A percentile compares a stretch with the other conserved stretches of the same genome.
Evolutionary conservation across 1,284 basidiomycete genomes (phyloP).

Genomic region (Ustilago trichophora): DNA sequence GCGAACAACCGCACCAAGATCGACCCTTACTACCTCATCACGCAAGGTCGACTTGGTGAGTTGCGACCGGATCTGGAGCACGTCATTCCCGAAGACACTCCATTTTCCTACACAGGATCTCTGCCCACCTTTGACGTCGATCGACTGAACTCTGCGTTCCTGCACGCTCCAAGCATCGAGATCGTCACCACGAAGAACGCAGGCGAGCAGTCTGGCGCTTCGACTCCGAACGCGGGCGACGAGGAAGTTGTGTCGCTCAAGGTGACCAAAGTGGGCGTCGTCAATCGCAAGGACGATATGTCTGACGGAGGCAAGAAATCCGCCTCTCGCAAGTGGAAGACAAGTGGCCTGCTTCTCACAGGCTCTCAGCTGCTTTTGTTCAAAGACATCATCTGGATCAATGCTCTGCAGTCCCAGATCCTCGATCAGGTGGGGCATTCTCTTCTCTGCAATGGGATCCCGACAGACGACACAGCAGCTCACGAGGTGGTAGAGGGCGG

Average conservation of each 20-base stretch:
- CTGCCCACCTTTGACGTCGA: conserved; percentile 35
- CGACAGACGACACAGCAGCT: conserved; percentile 4
- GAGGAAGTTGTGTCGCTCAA: conserved; percentile 71
- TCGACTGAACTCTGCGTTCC: conserved; percentile 46
- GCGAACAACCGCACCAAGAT: conserved; percentile 72
- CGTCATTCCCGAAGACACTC: conserved; percentile 52
- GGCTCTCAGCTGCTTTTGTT: conserved; percentile 91
- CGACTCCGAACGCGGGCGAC: conserved; percentile 9
- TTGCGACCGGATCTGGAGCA: conserved; percentile 69
- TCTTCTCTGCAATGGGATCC: conserved; percentile 42
- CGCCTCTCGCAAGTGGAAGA: conserved; percentile 83
- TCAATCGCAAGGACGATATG: conserved; percentile 80
- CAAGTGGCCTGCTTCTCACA: conserved; percentile 85
- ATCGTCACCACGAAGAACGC: conserved; percentile 45
- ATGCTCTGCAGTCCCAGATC: conserved; percentile 71
- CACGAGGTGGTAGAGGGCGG: conserved; percentile 37
- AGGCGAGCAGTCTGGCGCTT: conserved; percentile 13
- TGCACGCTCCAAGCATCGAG: conserved; percentile 58
- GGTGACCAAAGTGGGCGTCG: conserved; percentile 81
- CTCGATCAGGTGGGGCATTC: conserved; percentile 60
- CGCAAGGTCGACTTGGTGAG: conserved; percentile 75
- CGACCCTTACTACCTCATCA: conserved; percentile 91
- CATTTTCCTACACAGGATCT: conserved; percentile 52
- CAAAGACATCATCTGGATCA: conserved; percentile 80
- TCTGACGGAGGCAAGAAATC: conserved; percentile 80